Evolutionary conservation across 805 yeast genomes (phyloP).

Genomic region (Torulaspora quercuum): DNA sequence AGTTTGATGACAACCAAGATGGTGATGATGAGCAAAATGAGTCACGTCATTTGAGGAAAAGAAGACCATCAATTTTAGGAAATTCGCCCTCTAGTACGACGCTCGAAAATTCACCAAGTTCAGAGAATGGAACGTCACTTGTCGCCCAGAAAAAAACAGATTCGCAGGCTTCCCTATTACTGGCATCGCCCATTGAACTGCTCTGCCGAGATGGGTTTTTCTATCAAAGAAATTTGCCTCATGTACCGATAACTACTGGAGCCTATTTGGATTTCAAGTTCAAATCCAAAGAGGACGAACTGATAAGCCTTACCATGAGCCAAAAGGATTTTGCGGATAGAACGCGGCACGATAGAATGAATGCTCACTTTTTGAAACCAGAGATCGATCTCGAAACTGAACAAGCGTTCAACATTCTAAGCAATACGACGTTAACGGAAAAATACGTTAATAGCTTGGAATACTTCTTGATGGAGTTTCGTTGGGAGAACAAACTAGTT

Average conservation of each 20-base stretch:
- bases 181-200: conserved; percentile 33
- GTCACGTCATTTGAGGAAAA: conserved; percentile 12
- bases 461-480: conserved; percentile 37
- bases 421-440: conserved; percentile 33
- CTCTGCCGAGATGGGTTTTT: conserved; percentile 35
- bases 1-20: conserved; percentile 14
- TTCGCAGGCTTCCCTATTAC: conserved; percentile 19
- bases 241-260: conserved; percentile 33
- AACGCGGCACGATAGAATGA: conserved; percentile 29
- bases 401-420: conserved; percentile 26
- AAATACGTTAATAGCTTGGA: conserved; percentile 36
- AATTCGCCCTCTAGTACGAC: conserved; percentile 4
- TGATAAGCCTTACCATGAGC: conserved; percentile 21
- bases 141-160: conserved; percentile 5
- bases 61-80: conserved; percentile 10
- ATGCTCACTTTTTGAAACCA: conserved; percentile 31
- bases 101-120: conserved; percentile 3
- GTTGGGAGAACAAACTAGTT: conserved; percentile 37
- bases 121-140: conserved; percentile 1
- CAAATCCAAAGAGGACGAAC: conserved; percentile 32
- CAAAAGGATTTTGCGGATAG: conserved; percentile 22
- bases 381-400: conserved; percentile 32
- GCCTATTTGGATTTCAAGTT: conserved; percentile 33
- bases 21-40: conserved; percentile 15
- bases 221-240: conserved; percentile 28